Conservation (phyloP, 2,329 filamentous ascomycete genomes). For the Epicoccum sorghinum region DNA sequence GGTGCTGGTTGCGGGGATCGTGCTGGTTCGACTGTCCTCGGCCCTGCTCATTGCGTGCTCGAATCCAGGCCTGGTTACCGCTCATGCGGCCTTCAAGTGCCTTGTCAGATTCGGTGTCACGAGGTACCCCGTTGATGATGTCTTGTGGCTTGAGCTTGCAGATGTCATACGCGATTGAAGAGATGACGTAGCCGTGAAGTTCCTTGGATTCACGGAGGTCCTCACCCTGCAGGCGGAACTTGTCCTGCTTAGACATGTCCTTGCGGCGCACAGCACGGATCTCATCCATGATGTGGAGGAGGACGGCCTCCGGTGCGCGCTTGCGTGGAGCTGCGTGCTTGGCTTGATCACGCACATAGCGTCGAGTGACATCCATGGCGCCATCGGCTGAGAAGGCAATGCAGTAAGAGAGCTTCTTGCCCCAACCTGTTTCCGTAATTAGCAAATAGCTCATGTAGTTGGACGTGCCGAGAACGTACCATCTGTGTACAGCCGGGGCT, state of each 20-base stretch:
- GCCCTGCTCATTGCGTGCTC: constrained; percentile 44
- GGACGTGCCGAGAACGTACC: constrained; percentile 56
- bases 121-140: constrained; percentile 38
- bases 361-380: constrained; percentile 69
- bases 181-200: constrained; percentile 74
- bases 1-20: constrained; percentile 47
- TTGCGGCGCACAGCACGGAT: constrained; percentile 82
- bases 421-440: constrained; percentile 68
- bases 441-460: constrained; percentile 4
- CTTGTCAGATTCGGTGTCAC: constrained; percentile 55
- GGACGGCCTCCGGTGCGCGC: constrained; percentile 83
- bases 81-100: constrained; percentile 53
- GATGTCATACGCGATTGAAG: constrained; percentile 74
- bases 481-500: constrained; percentile 88
- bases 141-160: constrained; percentile 67
- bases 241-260: constrained; percentile 85
- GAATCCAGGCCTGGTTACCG: constrained; percentile 47
- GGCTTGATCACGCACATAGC: constrained; percentile 71
- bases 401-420: constrained; percentile 95
- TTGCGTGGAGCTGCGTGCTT: constrained; percentile 76
- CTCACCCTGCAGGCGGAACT: constrained; percentile 80
- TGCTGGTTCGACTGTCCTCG: constrained; percentile 45
- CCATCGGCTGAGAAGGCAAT: constrained; percentile 94
- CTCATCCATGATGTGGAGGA: constrained; percentile 90
- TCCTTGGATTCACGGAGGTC: constrained; percentile 78